Evolutionary conservation across 2,329 filamentous ascomycete genomes (phyloP), one percentile per base, ranked within the genome.

Genomic region (Tolypocladium tundrense): DNA sequence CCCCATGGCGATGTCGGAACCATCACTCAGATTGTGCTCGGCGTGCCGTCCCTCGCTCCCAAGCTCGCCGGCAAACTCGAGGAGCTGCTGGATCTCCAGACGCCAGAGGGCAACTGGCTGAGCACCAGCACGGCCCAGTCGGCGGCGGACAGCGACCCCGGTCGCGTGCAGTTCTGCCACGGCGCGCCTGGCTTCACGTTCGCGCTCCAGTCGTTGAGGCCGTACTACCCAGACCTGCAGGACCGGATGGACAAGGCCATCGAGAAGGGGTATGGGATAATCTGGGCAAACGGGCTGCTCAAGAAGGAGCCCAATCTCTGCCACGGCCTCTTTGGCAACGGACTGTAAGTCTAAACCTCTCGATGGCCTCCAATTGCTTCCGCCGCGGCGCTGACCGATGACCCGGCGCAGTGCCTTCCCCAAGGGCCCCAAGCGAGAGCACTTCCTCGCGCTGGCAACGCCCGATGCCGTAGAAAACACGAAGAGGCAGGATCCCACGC

Each of bases 1-100:
- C 82, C 80, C 0, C 86, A 90, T 65, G 88, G 88, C 9, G 79
- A 82, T 14, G 81, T 89, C 33, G 85, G 87, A 5, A 88, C 88
- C 67, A 78, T 90, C 58, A 85, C 82, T n/a, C 87, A 90, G 68
- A 73, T 89, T 16, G 78, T 88, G 1, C 73, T 81, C 27, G 83
- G 84, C 2, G 77, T 79, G 57, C 79, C 83, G 0, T 70, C 73
- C 6, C 76, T 81, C 61, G 83, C 85, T 1, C 68, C 76, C 1
- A 75, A 77, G 53, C 70, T 89, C 3, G 77, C 81, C 60, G 71
- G 71, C 4, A 75, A 81, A 24, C 67, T 90, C 5, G 74, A 75
- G 1, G 75, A 76, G 11, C 66, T 90, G 13, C 73, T 90, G 3
- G 78, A 78, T 41, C 75, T 82, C 61, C 87, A 90, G 66, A 77